Evolutionary conservation across 352 stramenopile genomes (phyloP), one percentile per base, ranked within the genome.

Genomic region (Pythium catenulatum): DNA sequence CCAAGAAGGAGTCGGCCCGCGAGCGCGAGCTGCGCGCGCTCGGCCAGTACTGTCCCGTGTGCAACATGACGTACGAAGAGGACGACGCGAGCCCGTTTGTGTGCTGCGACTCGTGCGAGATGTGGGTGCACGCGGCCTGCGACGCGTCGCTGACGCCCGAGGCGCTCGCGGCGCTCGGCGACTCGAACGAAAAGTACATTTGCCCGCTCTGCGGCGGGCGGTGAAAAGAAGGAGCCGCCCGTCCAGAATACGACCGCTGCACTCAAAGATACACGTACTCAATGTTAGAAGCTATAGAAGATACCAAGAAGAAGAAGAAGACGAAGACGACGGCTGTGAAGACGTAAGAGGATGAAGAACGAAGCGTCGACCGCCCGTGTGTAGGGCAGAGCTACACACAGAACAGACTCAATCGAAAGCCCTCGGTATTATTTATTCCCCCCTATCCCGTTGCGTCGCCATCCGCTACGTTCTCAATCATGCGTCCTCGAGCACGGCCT

Each of bases 21-120:
- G 95, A 98, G 58, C 92, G 92, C 0, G 95, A 98, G 72, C 76
- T 98, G 54, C 95, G 95, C 56, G 93, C 93, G 34, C 84, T 95
- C 30, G 95, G 95, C 0, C 95, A 98, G 78, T 98, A 98, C 88
- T 98, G 95, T 70, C 95, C 95, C 1, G 94, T 98, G 74, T 98
- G 95, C 92, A 97, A 96, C 84, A 89, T 93, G 68, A 90, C 92
- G 19, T 98, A 98, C 87, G 95, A 98, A 81, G 94, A 97, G 52
- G 94, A 98, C 87, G 95, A 98, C 80, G 91, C 92, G 63, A 97
- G 91, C 80, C 96, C 91, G 45, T 98, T 98, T 80, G 94, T 98
- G 32, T 98, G 95, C 91, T 98, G 95, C 87, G 95, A 98, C 83
- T 96, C 94, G 65, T 98, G 95, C 68, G 95, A 98, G 79, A 96